Conservation (phyloP, 2,329 filamentous ascomycete species). For the Ophiocordyceps camponoti-floridani region DNA sequence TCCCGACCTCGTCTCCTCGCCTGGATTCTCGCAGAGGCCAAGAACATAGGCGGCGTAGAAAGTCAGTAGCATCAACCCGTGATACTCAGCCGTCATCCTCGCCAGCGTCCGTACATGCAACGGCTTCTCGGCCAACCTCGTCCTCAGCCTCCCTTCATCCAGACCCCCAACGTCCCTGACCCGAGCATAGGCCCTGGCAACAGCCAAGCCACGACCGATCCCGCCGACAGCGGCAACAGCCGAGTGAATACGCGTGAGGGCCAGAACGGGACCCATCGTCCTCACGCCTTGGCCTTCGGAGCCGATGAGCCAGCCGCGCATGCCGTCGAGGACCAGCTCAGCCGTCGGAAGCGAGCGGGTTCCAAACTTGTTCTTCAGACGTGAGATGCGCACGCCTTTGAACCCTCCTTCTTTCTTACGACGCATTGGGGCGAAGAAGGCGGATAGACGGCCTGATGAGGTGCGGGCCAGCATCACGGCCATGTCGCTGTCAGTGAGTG, state of each 20-base stretch:
- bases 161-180: constrained; percentile 33
- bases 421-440: constrained; percentile 48
- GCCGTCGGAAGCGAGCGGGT: constrained; percentile 54
- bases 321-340: constrained; percentile 46
- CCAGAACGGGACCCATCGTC: constrained; percentile 51
- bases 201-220: constrained; percentile 35
- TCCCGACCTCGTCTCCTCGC: constrained; percentile 1
- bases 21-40: constrained; percentile 31
- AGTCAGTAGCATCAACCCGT: constrained; percentile 34
- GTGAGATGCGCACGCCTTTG: constrained; percentile 50
- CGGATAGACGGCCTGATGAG: constrained; percentile 26
- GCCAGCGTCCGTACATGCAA: constrained; percentile 42
- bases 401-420: constrained; percentile 24
- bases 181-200: constrained; percentile 38
- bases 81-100: constrained; percentile 34
- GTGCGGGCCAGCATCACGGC: constrained; percentile 45
- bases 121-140: constrained; percentile 30
- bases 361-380: constrained; percentile 56
- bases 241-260: constrained; percentile 44
- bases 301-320: constrained; percentile 49
- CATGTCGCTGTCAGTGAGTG: constrained; percentile 22
- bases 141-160: constrained; percentile 18
- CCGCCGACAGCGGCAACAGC: constrained; percentile 32
- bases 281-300: constrained; percentile 46
- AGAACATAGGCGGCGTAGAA: constrained; percentile 36